These are phyloP conservation scores for Lodderomyces oxycetoniae DNA, from an alignment of 1,139 yeast species.

Conservation along the genomic window DNA sequence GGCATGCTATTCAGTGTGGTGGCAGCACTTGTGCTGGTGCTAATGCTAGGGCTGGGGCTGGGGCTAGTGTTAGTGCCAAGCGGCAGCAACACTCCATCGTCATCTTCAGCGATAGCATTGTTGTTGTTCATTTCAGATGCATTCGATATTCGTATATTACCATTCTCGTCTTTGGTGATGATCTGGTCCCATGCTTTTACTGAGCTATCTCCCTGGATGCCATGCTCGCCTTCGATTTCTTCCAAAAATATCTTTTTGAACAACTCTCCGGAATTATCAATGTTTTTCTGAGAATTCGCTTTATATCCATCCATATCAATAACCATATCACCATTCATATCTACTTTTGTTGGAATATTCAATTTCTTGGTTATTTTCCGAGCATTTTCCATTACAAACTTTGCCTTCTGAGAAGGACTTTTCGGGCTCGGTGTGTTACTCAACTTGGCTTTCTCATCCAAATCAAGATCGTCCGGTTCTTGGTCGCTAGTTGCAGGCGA, in stretches of 20 bases:
- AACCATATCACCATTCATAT: slow-evolving; percentile 84
- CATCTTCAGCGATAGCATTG: slow-evolving; percentile 2
- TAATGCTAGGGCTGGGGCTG: no score
- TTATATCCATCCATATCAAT: slow-evolving; percentile 97
- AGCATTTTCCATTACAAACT: slow-evolving; percentile 58
- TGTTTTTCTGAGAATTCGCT: slow-evolving; percentile 68
- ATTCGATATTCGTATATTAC: slow-evolving; percentile 58
- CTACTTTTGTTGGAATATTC: slow-evolving; percentile 85
- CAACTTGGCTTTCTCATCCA: slow-evolving; percentile 28
- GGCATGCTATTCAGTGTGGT: slow-evolving; percentile 13
- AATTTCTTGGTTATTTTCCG: slow-evolving; percentile 65
- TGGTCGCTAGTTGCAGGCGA: slow-evolving; percentile 24
- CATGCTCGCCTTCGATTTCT: slow-evolving; percentile 24
- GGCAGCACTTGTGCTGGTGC: slow-evolving; percentile 3
- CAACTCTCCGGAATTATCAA: slow-evolving; percentile 63
- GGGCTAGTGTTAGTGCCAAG: neutral
- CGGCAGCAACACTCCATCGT: neutral
- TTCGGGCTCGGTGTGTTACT: slow-evolving; percentile 20
- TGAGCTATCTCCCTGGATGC: slow-evolving; percentile 15
- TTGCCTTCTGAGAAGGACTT: slow-evolving; percentile 25
- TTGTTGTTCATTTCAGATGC: slow-evolving; percentile 9
- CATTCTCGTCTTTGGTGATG: slow-evolving; percentile 57
- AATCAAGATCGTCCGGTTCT: slow-evolving; percentile 33
- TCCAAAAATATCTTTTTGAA: slow-evolving; percentile 70
- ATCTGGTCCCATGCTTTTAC: slow-evolving; percentile 33